Percentiles rank a stretch among this genome's conserved stretches.
Conservation (phyloP, 495 filamentous ascomycete species). For the Cenococcum geophilum region DNA sequence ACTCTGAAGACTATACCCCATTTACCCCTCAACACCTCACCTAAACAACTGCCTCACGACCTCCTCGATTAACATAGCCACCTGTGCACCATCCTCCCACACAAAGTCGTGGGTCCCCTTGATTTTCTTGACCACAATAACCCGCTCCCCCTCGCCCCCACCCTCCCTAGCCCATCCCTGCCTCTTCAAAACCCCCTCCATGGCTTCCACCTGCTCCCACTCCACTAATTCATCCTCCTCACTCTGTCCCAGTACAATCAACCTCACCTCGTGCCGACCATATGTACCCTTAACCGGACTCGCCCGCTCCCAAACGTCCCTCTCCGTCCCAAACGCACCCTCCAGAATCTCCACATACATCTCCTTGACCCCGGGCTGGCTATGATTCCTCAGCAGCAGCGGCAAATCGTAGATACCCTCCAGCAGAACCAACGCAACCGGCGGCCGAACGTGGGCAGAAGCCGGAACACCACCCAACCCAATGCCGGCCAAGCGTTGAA, state of each 20-base stretch:
- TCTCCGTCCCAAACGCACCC: constrained; percentile 58
- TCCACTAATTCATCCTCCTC: constrained; percentile 56
- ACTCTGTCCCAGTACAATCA: constrained; percentile 56
- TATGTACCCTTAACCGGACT: constrained; percentile 44
- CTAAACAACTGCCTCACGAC: constrained; percentile 10
- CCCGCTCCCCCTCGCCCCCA: constrained; percentile 29
- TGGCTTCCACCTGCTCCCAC: constrained; percentile 45
- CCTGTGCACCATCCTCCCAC: constrained; percentile 47
- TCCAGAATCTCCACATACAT: constrained; percentile 56
- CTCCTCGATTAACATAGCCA: constrained; percentile 40
- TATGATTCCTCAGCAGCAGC: constrained; percentile 46
- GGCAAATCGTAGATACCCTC: constrained; percentile 63
- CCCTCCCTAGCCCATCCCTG: constrained; percentile 33
- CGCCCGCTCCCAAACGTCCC: constrained; percentile 46
- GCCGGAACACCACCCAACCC: background rate
- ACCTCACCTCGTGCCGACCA: constrained; percentile 42
- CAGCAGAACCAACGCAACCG: constrained; percentile 48
- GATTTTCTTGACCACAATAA: constrained; percentile 40
- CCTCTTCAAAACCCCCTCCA: constrained; percentile 40
- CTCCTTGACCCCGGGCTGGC: constrained; percentile 8
- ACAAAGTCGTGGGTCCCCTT: constrained; percentile 59
- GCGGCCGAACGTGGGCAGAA: background rate
- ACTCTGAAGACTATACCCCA: too few species aligned
- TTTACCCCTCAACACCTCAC: background rate
- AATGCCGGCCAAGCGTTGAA: constrained; percentile 18